Evolutionary conservation across 2,329 filamentous ascomycete species (phyloP).

Genomic region (Tolypocladium tundrense): DNA sequence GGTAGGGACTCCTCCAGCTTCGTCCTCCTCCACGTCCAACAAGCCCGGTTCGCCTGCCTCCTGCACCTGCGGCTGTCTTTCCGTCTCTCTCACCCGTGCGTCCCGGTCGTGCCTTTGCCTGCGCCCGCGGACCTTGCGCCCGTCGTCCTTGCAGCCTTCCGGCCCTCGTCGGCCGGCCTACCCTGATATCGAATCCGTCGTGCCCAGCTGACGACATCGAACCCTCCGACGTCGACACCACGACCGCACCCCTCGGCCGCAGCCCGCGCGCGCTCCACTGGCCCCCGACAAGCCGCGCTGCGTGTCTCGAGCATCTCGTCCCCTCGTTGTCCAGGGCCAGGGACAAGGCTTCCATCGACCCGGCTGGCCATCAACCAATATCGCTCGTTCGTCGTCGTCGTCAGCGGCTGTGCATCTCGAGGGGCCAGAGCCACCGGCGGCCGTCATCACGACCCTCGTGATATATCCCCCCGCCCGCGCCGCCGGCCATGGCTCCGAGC

Average conservation of each 20-base stretch:
- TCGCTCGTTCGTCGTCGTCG: not conserved
- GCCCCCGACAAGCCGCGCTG: not conserved
- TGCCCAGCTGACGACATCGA: not conserved
- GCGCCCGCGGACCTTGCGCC: not conserved
- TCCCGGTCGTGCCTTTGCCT: not conserved
- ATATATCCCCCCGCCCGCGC: not conserved
- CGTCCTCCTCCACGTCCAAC: not conserved
- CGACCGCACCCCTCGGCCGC: not conserved
- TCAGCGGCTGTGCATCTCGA: not conserved
- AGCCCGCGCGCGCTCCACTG: not conserved
- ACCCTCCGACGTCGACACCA: not conserved
- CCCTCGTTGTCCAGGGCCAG: not conserved
- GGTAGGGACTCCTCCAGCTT: not conserved
- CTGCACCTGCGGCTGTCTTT: not conserved
- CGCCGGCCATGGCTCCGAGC: slow-evolving; percentile 42
- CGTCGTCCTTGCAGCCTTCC: not conserved
- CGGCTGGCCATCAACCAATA: not conserved
- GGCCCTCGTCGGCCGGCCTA: not conserved
- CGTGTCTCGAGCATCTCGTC: not conserved
- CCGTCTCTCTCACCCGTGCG: not conserved
- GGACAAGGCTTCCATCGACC: not conserved
- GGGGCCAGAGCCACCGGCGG: not conserved
- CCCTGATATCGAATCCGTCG: not conserved
- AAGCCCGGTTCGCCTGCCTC: not conserved
- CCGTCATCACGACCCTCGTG: slow-evolving; percentile 1